These are phyloP conservation scores for Ochromonas danica DNA, from an alignment of 108 stramenopile genomes.

Conservation along the genomic window DNA sequence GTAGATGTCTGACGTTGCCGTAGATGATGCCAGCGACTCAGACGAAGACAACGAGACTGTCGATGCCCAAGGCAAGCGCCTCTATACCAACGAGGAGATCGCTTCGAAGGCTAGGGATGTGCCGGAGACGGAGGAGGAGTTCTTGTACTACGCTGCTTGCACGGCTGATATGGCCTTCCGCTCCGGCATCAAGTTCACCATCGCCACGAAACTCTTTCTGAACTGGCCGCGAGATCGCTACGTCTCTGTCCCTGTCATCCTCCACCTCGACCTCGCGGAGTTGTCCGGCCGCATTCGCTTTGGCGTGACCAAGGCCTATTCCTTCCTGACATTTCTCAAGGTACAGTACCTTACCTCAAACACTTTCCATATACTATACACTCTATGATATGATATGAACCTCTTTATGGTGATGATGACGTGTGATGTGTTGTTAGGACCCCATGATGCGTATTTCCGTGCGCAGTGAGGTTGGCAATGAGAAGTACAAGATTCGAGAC, in stretches of 20 bases:
- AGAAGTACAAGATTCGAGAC: background rate
- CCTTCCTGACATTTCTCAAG: conserved; percentile 28
- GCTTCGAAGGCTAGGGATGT: background rate
- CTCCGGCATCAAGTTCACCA: conserved; percentile 28
- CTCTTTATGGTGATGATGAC: too few relatives aligned
- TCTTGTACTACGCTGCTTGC: conserved; percentile 8
- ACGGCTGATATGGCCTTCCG: conserved; percentile 30
- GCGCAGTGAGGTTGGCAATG: conserved; percentile 6
- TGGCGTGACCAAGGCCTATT: background rate
- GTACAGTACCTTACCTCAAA: too few relatives aligned
- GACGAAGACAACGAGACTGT: too few relatives aligned
- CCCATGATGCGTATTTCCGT: conserved; percentile 18
- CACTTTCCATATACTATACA: too few relatives aligned
- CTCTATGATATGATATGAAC: too few relatives aligned
- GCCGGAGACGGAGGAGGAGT: background rate
- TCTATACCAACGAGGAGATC: too few relatives aligned
- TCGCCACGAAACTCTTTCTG: background rate
- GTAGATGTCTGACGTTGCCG: too few relatives aligned
- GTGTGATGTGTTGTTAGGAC: too few relatives aligned
- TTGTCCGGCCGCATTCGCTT: conserved; percentile 20
- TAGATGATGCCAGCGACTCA: too few relatives aligned
- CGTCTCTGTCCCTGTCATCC: conserved; percentile 7
- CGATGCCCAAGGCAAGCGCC: too few relatives aligned
- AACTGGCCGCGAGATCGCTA: conserved; percentile 32
- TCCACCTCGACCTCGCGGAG: conserved; percentile 10